These are phyloP conservation scores for Escallonia rubra DNA, from an alignment of 129 eudicot species.

Conservation along the genomic window DNA sequence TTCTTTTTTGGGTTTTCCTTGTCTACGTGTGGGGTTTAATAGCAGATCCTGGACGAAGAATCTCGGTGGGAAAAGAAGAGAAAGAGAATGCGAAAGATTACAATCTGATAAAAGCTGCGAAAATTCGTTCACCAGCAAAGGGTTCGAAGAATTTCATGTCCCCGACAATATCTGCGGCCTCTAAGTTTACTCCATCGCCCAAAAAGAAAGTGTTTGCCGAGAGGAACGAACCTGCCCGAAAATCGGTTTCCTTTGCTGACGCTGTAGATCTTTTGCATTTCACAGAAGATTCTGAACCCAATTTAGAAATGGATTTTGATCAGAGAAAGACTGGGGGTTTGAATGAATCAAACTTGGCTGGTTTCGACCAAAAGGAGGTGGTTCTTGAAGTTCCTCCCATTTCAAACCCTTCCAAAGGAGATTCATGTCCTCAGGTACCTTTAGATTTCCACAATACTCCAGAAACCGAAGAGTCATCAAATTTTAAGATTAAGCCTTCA, in stretches of 20 bases:
- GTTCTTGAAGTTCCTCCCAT: slow-evolving; percentile 21
- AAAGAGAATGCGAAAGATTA: slow-evolving; percentile 49
- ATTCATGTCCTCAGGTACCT: slow-evolving; percentile 25
- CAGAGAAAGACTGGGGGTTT: slow-evolving; percentile 11
- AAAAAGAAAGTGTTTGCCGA: slow-evolving; percentile 56
- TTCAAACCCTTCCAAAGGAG: slow-evolving; percentile 20
- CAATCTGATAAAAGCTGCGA: slow-evolving; percentile 24
- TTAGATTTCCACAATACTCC: slow-evolving; percentile 13
- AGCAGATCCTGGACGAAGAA: slow-evolving; percentile 33
- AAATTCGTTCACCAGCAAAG: slow-evolving; percentile 28
- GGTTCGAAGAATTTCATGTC: slow-evolving; percentile 60
- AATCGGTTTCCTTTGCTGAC: slow-evolving; percentile 55
- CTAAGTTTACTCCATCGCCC: slow-evolving; percentile 62
- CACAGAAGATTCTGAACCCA: slow-evolving; percentile 28
- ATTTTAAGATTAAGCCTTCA: slow-evolving; percentile 9
- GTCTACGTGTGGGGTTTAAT: neutral
- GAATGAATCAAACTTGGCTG: neutral
- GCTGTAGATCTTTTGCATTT: slow-evolving; percentile 38
- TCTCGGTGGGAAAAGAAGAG: slow-evolving; percentile 25
- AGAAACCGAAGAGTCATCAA: slow-evolving; percentile 18
- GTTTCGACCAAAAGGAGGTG: slow-evolving; percentile 20
- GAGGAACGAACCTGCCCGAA: slow-evolving; percentile 51
- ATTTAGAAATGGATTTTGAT: slow-evolving; percentile 17
- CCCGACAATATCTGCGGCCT: slow-evolving; percentile 68
- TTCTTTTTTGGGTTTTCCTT: neutral